Evolutionary conservation across 805 yeast species (phyloP), one percentile per base, ranked within the genome.

Genomic region (Scheffersomyces stipitis): DNA sequence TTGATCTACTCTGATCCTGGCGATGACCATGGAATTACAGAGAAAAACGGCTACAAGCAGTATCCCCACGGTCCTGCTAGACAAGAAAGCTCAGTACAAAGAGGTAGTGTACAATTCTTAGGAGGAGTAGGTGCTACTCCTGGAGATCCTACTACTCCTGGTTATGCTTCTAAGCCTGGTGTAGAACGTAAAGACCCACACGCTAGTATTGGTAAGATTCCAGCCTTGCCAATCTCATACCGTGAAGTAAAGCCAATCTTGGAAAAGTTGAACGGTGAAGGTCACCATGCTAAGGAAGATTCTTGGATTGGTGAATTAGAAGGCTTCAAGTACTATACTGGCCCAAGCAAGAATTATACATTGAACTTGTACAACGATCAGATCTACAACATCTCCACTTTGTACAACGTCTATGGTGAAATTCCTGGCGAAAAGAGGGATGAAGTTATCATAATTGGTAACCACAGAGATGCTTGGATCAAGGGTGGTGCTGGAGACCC

Each of bases 101-200:
- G 86, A 52, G 83, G 80, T 3, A 72, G 85, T 6, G 81, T 76
- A 1, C 78, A 71, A 41, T 78, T 66, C 42, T 66, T 80, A 38
- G 73, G 79, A 3, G 76, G 75, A n/a, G 45, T 51, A 4, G 70
- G 69, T 5, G 51, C 64, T 22, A 69, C 70, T 34, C 87, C 89
- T 0, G 90, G 90, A 9, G 91, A 83, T 52, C 90, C 90, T 24
- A 80, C 89, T 0, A 81, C 89, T 2, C 86, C 87, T 5, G 87
- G 86, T 3, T 78, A 76, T 62, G 73, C 86, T 2, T 76, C 85
- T 15, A 74, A 73, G 20, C 63, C 64, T 4, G 69, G 62, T 20
- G 63, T 44, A 15, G 64, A 53, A 18, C 60, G 71, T 37, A 31
- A 52, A 37, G 66, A 61, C 36, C 71, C 71, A 4, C 53, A 66